These are phyloP conservation scores for Laburnicola sp. DNA, from an alignment of 2,329 filamentous ascomycete species.

Conservation along the genomic window DNA sequence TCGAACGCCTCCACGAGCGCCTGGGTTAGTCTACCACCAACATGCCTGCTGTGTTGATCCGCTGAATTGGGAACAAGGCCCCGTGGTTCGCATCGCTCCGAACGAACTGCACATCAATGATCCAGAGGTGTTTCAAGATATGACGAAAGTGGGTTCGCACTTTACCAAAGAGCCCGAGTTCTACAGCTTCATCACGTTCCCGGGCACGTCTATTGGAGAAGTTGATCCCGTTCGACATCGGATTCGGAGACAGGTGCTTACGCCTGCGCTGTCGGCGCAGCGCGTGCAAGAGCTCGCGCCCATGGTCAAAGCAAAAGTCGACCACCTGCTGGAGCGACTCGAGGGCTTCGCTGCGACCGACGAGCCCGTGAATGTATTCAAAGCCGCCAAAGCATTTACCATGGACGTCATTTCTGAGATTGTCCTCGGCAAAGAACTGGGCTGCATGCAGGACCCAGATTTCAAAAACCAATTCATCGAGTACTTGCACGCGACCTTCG, in stretches of 20 bases:
- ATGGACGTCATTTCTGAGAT: slow-evolving; percentile 18
- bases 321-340: slow-evolving; percentile 9
- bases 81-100: slow-evolving; percentile 23
- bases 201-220: slow-evolving; percentile 12
- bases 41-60: not conserved
- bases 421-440: slow-evolving; percentile 11
- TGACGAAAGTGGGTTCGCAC: slow-evolving; percentile 13
- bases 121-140: slow-evolving; percentile 19
- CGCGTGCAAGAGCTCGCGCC: slow-evolving; percentile 12
- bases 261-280: slow-evolving; percentile 16
- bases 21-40: not conserved
- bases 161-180: slow-evolving; percentile 20
- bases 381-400: slow-evolving; percentile 13
- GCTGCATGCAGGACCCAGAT: slow-evolving; percentile 10
- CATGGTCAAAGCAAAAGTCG: slow-evolving; percentile 12
- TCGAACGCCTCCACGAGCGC: slow-evolving; percentile 11
- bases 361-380: slow-evolving; percentile 12
- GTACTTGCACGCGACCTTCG: slow-evolving; percentile 11
- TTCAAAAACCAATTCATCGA: slow-evolving; percentile 16
- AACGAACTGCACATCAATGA: slow-evolving; percentile 29
- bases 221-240: slow-evolving; percentile 12
- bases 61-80: slow-evolving; percentile 8
- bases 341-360: not conserved
- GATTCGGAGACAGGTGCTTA: slow-evolving; percentile 15
- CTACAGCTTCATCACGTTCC: slow-evolving; percentile 17